Conservation (phyloP, 139 green algal species). For the Chlorella sp. region DNA sequence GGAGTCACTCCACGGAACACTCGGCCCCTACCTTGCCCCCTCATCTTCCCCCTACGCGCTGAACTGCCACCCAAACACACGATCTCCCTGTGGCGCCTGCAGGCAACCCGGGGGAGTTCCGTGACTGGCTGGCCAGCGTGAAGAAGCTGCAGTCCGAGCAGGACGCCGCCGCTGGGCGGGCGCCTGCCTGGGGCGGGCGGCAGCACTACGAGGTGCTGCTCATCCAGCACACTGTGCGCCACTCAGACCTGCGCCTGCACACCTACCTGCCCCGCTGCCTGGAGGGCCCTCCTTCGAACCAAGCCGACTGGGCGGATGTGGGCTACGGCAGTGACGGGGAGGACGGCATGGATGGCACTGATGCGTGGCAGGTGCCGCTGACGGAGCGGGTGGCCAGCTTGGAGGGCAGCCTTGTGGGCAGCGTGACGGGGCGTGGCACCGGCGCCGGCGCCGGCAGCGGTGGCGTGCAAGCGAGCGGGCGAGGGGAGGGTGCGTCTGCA, state of each 20-base stretch:
- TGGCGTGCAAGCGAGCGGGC: background rate
- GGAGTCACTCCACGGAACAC: background rate
- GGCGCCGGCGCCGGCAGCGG: background rate
- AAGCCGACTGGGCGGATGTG: background rate
- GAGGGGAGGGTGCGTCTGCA: background rate
- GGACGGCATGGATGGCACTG: background rate
- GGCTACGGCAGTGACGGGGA: background rate
- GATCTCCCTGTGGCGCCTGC: background rate
- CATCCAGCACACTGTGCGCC: slow-evolving; percentile 52
- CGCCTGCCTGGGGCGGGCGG: background rate
- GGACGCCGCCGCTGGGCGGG: slow-evolving; percentile 24
- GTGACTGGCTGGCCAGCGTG: slow-evolving; percentile 50
- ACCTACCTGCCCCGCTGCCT: slow-evolving; percentile 37
- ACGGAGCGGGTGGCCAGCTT: background rate
- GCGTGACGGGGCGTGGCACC: too few relatives aligned
- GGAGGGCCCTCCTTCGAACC: background rate
- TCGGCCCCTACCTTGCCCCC: background rate
- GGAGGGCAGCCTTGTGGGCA: background rate
- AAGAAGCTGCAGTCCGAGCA: slow-evolving; percentile 49
- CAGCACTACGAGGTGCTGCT: slow-evolving; percentile 51
- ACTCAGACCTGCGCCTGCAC: slow-evolving; percentile 54
- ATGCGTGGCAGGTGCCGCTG: background rate
- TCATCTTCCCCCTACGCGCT: background rate
- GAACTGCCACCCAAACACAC: too few relatives aligned
- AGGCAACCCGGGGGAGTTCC: slow-evolving; percentile 61